Evolutionary conservation across 169 alveolate species (phyloP).

Genomic region (Fabrea salina): DNA sequence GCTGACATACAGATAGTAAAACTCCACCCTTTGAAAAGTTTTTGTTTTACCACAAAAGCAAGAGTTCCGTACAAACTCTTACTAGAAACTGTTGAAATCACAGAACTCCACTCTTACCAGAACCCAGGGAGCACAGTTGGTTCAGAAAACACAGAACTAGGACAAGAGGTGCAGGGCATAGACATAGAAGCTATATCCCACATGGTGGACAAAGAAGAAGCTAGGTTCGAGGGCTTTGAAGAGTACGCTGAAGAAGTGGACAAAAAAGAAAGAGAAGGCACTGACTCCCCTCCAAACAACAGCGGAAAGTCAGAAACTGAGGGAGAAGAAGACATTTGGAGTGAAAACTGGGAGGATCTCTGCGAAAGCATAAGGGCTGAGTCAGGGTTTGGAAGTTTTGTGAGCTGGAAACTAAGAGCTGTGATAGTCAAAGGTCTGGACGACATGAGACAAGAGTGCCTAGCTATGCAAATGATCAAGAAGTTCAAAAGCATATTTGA

Average conservation of each 20-base stretch:
- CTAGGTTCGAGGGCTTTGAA: slow-evolving; percentile 15
- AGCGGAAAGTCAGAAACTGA: background rate
- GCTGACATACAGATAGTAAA: slow-evolving; percentile 2
- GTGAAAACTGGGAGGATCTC: background rate
- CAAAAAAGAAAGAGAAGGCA: background rate
- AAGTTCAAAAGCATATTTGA: slow-evolving; percentile 67
- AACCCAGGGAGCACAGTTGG: no score
- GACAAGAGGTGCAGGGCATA: background rate
- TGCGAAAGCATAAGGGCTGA: background rate
- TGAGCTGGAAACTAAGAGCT: slow-evolving; percentile 23
- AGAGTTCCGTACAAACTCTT: slow-evolving; percentile 33
- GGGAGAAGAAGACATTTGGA: background rate
- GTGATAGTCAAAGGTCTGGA: slow-evolving; percentile 78
- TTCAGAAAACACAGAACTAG: background rate
- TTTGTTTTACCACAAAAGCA: slow-evolving; percentile 25
- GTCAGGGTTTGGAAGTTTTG: background rate
- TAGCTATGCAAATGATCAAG: slow-evolving; percentile 81
- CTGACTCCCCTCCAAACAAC: background rate
- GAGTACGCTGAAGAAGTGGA: slow-evolving; percentile 16
- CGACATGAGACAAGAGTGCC: slow-evolving; percentile 83
- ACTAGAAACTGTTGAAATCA: slow-evolving; percentile 7
- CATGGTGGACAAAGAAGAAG: slow-evolving; percentile 16
- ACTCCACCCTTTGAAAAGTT: background rate
- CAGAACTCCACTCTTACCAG: background rate
- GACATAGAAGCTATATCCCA: background rate